Base-by-base conservation (phyloP, 1,139 yeast genomes). In the Lodderomyces margitis region DNA sequence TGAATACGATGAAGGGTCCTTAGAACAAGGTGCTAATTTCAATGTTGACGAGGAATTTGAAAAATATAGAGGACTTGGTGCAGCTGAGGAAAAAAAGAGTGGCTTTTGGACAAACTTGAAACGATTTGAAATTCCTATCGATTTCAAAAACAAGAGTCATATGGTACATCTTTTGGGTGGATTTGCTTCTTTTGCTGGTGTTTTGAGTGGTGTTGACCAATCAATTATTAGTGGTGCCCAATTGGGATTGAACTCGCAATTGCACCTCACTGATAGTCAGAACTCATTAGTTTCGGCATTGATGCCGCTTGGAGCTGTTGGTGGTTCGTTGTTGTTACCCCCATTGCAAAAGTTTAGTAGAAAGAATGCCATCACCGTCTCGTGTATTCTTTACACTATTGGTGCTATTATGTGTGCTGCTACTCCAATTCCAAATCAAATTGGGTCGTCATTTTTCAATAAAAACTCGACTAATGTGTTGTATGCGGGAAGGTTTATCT, bases 301-400 rank as follows among this genome's bases (percentile, higher is more conserved):
- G 44, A 78, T 79, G 81, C 84, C 84, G 15, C 60, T 79, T 37
- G 84, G 84, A 46, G 84, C 83, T 28, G 66, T 74, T 57, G 69
- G 68, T 31, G 80, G 81, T 36, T 67, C 77, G 36, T 62, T 75
- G 16, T 51, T 73, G 44, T 64, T 74, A 63, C 67, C 78, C 3
- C 80, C 80, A 3, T 56, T 74, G 38, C 72, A 77, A 52, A 59
- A 48, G 45, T 62, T 75, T 34, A 85, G 86, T 16, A 68, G 85
- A 55, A 70, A 78, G 49, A 58, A 61, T 45, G 64, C 82, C 4
- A 66, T 80, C 48, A 65, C 76, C 32, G 61, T 76, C 43, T 78
- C 83, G 5, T 74, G 81, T 59, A 44, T 74, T 34, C 74, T 78
- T 63, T 77, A 77, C 53, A 75, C 81, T n/a, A 49, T 76, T 41